These are phyloP conservation scores for Rhynchospora tenuis DNA, from an alignment of 176 grass and related monocot species.

Conservation along the genomic window DNA sequence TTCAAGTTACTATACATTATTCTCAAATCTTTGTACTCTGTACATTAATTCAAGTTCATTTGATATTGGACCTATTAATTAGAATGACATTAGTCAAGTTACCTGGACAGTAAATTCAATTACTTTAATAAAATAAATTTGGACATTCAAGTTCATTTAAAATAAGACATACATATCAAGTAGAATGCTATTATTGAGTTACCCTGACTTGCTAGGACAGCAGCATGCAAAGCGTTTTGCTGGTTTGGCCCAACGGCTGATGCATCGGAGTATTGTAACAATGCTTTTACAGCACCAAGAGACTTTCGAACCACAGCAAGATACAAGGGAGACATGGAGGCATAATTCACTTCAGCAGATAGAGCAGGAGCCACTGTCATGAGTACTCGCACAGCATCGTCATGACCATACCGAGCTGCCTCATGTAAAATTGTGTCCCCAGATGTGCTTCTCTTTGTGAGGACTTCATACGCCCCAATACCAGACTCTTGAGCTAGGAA, in stretches of 20 bases:
- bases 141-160: too few species aligned
- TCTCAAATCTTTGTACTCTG: too few species aligned
- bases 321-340: not conserved
- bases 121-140: not conserved
- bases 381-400: not conserved
- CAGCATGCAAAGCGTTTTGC: slow-evolving; percentile 20
- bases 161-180: too few species aligned
- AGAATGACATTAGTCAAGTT: too few species aligned
- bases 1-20: too few species aligned
- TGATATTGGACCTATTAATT: too few species aligned
- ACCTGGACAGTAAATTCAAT: not conserved
- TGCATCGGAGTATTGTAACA: not conserved
- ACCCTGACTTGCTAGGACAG: slow-evolving; percentile 8
- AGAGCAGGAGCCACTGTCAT: not conserved
- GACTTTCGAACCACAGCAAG: not conserved
- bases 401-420: not conserved
- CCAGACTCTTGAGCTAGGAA: not conserved
- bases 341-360: not conserved
- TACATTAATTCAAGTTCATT: too few species aligned
- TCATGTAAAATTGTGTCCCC: not conserved
- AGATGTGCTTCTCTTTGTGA: not conserved
- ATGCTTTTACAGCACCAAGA: not conserved
- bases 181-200: not conserved
- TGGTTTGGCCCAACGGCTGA: not conserved
- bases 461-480: not conserved